These are phyloP conservation scores for Elaeis oleifera DNA, from an alignment of 202 grass and related monocot species.

Conservation along the genomic window DNA sequence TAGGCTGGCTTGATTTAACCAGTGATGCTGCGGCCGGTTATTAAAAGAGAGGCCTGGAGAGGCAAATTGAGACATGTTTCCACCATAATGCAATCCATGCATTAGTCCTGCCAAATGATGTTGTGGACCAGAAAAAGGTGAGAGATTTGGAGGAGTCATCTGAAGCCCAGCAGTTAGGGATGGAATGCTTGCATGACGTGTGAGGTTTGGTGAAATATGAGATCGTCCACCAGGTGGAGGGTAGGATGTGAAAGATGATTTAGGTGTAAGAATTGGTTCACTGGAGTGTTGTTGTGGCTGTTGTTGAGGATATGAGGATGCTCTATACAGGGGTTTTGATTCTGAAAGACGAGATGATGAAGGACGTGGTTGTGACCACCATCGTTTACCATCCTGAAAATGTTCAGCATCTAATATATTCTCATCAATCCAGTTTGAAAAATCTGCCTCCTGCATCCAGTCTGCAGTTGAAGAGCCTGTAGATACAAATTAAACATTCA, in stretches of 20 bases:
- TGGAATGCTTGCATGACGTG: constrained; percentile 6
- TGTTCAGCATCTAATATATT: constrained; percentile 29
- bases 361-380: constrained; percentile 39
- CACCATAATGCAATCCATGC: constrained; percentile 10
- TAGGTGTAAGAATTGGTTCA: constrained; percentile 47
- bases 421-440: constrained; percentile 32
- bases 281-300: constrained; percentile 44
- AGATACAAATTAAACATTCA: constrained; percentile 1
- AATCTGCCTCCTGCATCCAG: constrained; percentile 36
- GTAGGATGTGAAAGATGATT: constrained; percentile 32
- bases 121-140: constrained; percentile 1
- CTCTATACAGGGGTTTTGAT: constrained; percentile 44
- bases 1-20: constrained; percentile 2
- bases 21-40: neutral
- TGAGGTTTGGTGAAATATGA: constrained; percentile 5
- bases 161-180: constrained; percentile 8
- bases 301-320: constrained; percentile 70
- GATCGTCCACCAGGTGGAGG: constrained; percentile 26
- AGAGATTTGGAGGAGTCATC: constrained; percentile 11
- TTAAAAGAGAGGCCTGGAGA: constrained; percentile 4
- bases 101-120: neutral
- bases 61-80: constrained; percentile 7
- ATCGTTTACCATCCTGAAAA: constrained; percentile 30
- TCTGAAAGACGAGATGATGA: constrained; percentile 29
- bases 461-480: constrained; percentile 37